Conservation (phyloP, 352 stramenopile species). For the Peronospora farinosa region DNA sequence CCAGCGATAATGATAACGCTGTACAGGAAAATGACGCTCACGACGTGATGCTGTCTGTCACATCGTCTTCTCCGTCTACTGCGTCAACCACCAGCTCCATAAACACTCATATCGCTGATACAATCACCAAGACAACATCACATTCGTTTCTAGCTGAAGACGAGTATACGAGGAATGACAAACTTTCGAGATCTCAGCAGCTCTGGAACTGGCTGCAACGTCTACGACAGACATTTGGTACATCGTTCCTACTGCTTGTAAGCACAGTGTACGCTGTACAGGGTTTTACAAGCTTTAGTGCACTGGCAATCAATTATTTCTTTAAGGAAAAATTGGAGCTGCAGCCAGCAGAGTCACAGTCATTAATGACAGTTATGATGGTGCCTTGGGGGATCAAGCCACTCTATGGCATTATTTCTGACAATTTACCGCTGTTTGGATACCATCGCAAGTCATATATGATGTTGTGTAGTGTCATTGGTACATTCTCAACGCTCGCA, state of each 20-base stretch:
- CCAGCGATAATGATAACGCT: not conserved
- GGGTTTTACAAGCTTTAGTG: constrained; percentile 90
- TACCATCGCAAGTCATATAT: constrained; percentile 95
- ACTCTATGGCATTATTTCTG: constrained; percentile 93
- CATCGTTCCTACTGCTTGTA: constrained; percentile 63
- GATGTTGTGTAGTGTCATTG: constrained; percentile 78
- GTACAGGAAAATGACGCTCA: constrained; percentile 6
- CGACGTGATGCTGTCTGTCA: constrained; percentile 11
- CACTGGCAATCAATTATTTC: constrained; percentile 92
- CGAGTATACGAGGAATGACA: constrained; percentile 11
- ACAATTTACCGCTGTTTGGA: constrained; percentile 91
- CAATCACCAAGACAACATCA: constrained; percentile 11
- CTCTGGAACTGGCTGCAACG: constrained; percentile 43
- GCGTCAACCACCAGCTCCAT: constrained; percentile 21
- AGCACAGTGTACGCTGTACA: constrained; percentile 91
- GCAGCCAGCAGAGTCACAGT: constrained; percentile 88
- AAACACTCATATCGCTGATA: constrained; percentile 6
- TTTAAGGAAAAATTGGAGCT: constrained; percentile 95
- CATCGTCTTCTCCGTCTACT: constrained; percentile 19
- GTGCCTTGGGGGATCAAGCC: constrained; percentile 95
- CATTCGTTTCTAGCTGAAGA: constrained; percentile 10
- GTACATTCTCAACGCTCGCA: constrained; percentile 47
- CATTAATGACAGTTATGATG: constrained; percentile 89
- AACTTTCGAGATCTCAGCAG: constrained; percentile 31
- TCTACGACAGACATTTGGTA: constrained; percentile 59